These are phyloP conservation scores for Gossypium thurberi DNA, from an alignment of 345 rosid species.

Conservation along the genomic window DNA sequence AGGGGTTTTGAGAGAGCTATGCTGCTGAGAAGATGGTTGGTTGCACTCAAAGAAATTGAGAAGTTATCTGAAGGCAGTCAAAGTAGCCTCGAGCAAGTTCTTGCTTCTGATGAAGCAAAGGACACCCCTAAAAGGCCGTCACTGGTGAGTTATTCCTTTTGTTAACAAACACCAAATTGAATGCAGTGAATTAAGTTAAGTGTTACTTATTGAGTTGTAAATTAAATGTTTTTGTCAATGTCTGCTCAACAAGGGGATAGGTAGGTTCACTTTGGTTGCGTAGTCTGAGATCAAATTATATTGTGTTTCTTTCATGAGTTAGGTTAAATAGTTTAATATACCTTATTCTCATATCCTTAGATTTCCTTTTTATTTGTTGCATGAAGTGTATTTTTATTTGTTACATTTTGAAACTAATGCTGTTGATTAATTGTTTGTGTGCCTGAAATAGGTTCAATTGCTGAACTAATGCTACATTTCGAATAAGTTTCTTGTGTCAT, in stretches of 20 bases:
- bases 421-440: not conserved
- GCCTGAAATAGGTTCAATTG: not conserved
- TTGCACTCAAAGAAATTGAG: slow-evolving; percentile 69
- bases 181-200: not conserved
- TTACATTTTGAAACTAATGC: not conserved
- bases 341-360: not conserved
- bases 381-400: not conserved
- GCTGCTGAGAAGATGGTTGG: slow-evolving; percentile 71
- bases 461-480: not conserved
- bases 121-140: slow-evolving; percentile 35
- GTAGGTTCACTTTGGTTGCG: not conserved
- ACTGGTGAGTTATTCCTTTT: slow-evolving; percentile 35
- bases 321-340: not conserved
- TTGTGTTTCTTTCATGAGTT: not conserved
- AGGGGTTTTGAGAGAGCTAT: slow-evolving; percentile 69
- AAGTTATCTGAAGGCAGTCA: slow-evolving; percentile 42
- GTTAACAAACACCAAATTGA: not conserved
- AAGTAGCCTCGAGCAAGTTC: slow-evolving; percentile 32
- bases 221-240: not conserved
- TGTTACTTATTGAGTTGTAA: not conserved
- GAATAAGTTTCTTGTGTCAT: not conserved
- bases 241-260: not conserved
- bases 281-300: not conserved
- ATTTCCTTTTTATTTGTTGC: not conserved
- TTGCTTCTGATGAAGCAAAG: slow-evolving; percentile 46